Conservation (phyloP, 257 asterid species). For the Forsythia suspensa region DNA sequence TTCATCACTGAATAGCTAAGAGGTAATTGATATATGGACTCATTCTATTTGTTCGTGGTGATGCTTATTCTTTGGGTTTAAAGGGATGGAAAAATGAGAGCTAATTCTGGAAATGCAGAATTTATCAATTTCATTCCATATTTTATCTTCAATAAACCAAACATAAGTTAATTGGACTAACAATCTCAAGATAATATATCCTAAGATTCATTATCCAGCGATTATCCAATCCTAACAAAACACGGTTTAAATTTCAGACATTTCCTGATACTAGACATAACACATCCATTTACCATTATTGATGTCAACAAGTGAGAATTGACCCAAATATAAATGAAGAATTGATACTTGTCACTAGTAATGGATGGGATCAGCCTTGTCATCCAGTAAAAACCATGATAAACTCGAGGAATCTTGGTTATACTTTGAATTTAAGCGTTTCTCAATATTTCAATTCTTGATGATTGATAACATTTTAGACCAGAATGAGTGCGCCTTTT, state of each 20-base stretch:
- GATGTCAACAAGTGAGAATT: slow-evolving; percentile 1
- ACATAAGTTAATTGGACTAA: background rate
- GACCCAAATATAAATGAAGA: background rate
- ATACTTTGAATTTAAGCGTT: slow-evolving; percentile 26
- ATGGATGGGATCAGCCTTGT: slow-evolving; percentile 1
- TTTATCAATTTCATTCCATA: background rate
- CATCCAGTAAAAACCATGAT: slow-evolving; percentile 15
- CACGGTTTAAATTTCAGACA: background rate
- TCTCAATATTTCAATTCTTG: background rate
- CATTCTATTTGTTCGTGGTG: background rate
- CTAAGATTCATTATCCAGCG: background rate
- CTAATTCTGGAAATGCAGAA: background rate
- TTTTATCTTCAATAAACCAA: background rate
- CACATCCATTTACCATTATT: background rate
- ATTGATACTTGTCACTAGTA: slow-evolving; percentile 4
- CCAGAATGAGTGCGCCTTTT: background rate
- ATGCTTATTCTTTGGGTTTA: background rate
- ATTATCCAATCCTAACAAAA: background rate
- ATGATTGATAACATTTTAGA: background rate
- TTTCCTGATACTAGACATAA: slow-evolving; percentile 12
- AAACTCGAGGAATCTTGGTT: slow-evolving; percentile 10
- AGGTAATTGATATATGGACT: background rate
- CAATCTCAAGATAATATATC: background rate
- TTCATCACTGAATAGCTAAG: background rate
- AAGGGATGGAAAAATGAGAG: background rate